Base-by-base conservation (phyloP, 345 rosid genomes). In the Hypericum perforatum region DNA sequence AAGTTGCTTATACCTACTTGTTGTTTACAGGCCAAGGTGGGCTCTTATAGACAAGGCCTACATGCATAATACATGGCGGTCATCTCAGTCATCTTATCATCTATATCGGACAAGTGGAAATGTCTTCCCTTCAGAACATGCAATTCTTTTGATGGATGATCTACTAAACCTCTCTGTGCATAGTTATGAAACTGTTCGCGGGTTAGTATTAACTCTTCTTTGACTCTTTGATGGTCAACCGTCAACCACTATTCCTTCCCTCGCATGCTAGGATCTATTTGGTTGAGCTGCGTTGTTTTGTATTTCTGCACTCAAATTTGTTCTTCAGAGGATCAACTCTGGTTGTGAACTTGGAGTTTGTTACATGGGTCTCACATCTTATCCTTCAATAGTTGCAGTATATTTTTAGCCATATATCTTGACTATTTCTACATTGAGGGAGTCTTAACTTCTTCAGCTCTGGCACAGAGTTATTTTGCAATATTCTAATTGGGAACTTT, bases 51-150 rank as follows among this genome's bases (percentile, higher is more conserved):
- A 92, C 74, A 87, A 83, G 69, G 86, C 94, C 53, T 84, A 83
- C 76, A 85, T 88, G 98, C 98, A 92, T 74, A 77, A 63, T 66
- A 81, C 94, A 39, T 92, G 98, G 98, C 83, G 96, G 56, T 79
- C 98, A 51, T 92, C 98, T 9, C 98, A 88, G 66, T 81, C 98
- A 9, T 75, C 98, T 22, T 85, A 85, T 76, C 90, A 92, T 71
- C 80, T 80, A 60, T 92, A 69, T 71, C 95, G 96, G 39, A 74
- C 82, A 6, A 77, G 73, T 65, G 86, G 89, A 59, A 82, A 74
- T 64, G 75, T 85, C 74, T 70, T 74, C 64, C 95, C 95, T 37
- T 75, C 98, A 37, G 86, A 82, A 50, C 80, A 78, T 63, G 65
- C 80, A 68, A 52, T 69, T 49, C 77, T 78, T 66, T 58, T 92